phyloP scores from a whole-genome alignment of 148 eudicot species.

The Heliamphora exappendiculata region DNA sequence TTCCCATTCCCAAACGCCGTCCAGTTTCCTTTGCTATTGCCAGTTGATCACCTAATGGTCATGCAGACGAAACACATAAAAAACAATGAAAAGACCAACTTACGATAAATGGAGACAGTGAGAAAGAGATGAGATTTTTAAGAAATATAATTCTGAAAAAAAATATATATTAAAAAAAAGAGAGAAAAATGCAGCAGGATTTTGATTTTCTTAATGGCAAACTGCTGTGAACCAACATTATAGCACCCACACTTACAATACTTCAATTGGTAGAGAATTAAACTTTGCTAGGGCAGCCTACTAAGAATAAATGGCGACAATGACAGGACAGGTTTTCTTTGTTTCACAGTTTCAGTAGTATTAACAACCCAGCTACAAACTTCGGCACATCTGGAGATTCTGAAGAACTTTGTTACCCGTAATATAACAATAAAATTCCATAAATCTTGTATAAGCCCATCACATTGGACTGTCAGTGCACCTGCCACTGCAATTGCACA shows the following conservation, averaged over 20 bases:
- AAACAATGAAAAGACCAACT: not conserved
- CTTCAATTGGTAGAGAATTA: not conserved
- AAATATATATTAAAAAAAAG: not conserved
- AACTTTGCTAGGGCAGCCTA: not conserved
- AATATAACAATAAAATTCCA: not conserved
- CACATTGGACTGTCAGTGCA: not conserved
- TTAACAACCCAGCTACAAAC: not conserved
- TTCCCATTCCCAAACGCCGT: slow-evolving; percentile 51
- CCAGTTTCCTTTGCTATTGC: slow-evolving; percentile 59
- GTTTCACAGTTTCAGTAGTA: not conserved
- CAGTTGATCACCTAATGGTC: slow-evolving; percentile 41
- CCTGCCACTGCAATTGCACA: not conserved
- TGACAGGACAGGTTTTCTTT: not conserved
- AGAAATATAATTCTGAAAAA: not conserved
- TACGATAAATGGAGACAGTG: not conserved
- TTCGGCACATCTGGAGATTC: too few relatives aligned
- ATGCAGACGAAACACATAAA: not conserved
- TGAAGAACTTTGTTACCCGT: not conserved
- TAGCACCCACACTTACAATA: not conserved
- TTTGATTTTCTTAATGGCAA: not conserved
- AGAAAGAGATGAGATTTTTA: not conserved
- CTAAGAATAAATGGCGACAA: not conserved
- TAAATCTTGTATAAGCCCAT: not conserved
- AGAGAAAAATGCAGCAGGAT: not conserved
- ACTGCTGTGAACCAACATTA: not conserved